phyloP scores from a whole-genome alignment of 208 protist genomes.

The Leptomonas pyrrhocoris region DNA sequence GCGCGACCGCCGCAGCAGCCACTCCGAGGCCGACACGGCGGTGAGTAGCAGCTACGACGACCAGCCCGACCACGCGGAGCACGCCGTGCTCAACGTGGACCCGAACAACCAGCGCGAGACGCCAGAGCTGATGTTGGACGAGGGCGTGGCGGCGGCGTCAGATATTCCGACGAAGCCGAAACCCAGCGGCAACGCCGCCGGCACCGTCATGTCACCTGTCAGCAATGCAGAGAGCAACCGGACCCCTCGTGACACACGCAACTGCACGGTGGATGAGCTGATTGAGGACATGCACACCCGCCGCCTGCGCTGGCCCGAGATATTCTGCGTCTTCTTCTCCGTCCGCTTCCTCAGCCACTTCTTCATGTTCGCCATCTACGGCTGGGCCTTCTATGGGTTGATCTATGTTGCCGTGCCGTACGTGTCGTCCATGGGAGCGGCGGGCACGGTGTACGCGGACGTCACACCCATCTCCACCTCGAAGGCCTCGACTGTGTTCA shows the following conservation, averaged over 20 bases:
- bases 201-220: not conserved
- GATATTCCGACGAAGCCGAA: not conserved
- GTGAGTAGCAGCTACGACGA: constrained; percentile 7
- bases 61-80: constrained; percentile 2
- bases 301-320: constrained; percentile 47
- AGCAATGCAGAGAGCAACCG: not conserved
- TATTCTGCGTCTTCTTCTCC: constrained; percentile 52
- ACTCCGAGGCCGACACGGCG: not conserved
- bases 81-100: not conserved
- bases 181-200: not conserved
- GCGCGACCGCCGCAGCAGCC: not conserved
- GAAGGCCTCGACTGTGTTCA: constrained; percentile 73
- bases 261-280: constrained; percentile 23
- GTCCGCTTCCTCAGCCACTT: constrained; percentile 72
- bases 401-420: constrained; percentile 79
- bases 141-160: not conserved
- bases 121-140: constrained; percentile 2
- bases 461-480: constrained; percentile 46
- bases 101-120: not conserved
- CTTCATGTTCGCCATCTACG: constrained; percentile 78
- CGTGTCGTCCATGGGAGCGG: constrained; percentile 76
- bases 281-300: constrained; percentile 57
- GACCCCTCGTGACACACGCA: not conserved
- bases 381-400: constrained; percentile 82
- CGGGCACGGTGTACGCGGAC: constrained; percentile 69